Evolutionary conservation across 306 rosid species (phyloP), one percentile per base, ranked within the genome.

Genomic region (Pachyrhizus erosus): DNA sequence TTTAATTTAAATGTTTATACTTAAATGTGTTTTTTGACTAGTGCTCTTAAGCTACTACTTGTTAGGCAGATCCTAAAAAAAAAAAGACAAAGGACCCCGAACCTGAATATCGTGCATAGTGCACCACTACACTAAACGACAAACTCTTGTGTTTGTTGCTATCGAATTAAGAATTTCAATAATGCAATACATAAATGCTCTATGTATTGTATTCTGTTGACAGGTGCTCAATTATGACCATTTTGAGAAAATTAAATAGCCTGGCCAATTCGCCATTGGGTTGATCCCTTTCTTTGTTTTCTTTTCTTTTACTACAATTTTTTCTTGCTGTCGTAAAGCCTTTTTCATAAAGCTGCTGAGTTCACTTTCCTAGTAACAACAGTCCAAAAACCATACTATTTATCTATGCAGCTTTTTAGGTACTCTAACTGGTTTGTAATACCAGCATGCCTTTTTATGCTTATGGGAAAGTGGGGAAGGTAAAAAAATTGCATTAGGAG

Each of bases 271-370:
- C n/a, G 60, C 21, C 39, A 57, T 21, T 55, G 27, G 17, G 39
- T 46, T 5, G 37, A 13, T n/a, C 9, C 58, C 23, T n/a, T 54
- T 4, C 34, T 17, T 3, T 20, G 4, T 20, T 54, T 54, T 54
- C 17, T 2, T 54, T 42, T 42, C 3, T 42, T 64, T 15, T 64
- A 29, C 17, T 0, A 27, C 0, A 26, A 27, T 8, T 64, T 64
- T 3, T 70, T 51, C 5, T 1, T 5, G 12, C 65, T 52, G 27
- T 74, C 15, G 14, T 54, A 33, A 74, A 45, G 37, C 49, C 55
- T 64, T 84, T 67, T 11, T 18, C 11, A 26, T 54, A 75, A 84
- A 84, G 84, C 68, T 66, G 84, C 61, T 14, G 26, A 84, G 76
- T 78, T 79, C 78, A 80, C 69, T 75, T 46, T 58, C 40, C 77